Conservation (phyloP, 495 filamentous ascomycete genomes). For the Pyronema domesticum region DNA sequence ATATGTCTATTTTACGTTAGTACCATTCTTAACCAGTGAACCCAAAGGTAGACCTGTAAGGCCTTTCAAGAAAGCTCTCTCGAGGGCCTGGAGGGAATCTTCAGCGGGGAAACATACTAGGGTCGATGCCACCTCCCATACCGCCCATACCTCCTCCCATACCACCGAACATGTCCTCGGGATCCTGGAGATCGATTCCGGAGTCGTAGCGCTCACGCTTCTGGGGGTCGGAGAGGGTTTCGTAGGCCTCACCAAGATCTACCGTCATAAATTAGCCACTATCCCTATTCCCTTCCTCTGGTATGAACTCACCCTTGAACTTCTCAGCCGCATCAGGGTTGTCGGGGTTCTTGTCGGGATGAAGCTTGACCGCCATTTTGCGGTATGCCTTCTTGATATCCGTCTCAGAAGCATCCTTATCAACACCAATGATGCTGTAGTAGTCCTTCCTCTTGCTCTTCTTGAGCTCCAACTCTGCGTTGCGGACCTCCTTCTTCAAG, state of each 20-base stretch:
- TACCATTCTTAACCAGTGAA: slow-evolving; percentile 1
- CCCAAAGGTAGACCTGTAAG: neutral
- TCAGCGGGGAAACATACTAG: slow-evolving; percentile 22
- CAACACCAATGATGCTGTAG: slow-evolving; percentile 85
- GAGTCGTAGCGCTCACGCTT: slow-evolving; percentile 85
- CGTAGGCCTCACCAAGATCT: slow-evolving; percentile 25
- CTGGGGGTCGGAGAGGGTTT: slow-evolving; percentile 26
- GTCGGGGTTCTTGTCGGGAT: slow-evolving; percentile 93
- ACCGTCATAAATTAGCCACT: neutral
- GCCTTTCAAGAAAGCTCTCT: neutral
- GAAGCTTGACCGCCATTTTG: slow-evolving; percentile 79
- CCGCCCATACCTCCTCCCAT: slow-evolving; percentile 31
- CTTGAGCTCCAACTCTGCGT: slow-evolving; percentile 89
- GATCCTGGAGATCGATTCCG: slow-evolving; percentile 79
- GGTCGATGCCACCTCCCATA: slow-evolving; percentile 43
- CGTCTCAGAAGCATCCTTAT: slow-evolving; percentile 65
- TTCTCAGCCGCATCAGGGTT: slow-evolving; percentile 65
- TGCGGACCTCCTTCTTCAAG: slow-evolving; percentile 65
- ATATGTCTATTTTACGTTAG: slow-evolving; percentile 30
- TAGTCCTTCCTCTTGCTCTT: slow-evolving; percentile 95
- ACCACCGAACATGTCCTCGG: slow-evolving; percentile 67
- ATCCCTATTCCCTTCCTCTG: neutral
- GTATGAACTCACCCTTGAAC: slow-evolving; percentile 91
- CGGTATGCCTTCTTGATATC: slow-evolving; percentile 96
- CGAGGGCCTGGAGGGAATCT: neutral